Evolutionary conservation across 2,329 filamentous ascomycete species (phyloP), one percentile per base, ranked within the genome.

Genomic region (Aspergillus tamarii): DNA sequence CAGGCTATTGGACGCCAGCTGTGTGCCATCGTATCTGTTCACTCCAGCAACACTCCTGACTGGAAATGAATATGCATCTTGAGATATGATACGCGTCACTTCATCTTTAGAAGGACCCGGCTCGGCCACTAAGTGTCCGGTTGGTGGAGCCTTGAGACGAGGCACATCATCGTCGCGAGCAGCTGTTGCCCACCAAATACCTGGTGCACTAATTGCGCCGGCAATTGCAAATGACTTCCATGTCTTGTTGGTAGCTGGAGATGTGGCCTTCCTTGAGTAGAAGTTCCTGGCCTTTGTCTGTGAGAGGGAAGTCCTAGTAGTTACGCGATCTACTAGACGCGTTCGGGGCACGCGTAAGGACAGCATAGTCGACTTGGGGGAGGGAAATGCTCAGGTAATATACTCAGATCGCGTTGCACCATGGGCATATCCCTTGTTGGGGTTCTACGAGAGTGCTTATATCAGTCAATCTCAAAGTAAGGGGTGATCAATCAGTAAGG

Each of bases 1-100:
- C 0, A 77, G 78, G 28, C 71, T 74, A 70, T 79, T 81, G 19
- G 75, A 76, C 5, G 75, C 77, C 34, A 76, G 39, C 60, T 73
- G 72, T 12, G 64, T 58, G 16, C 70, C 71, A 56, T 74, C 70
- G 21, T 74, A 75, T 56, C 71, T 65, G 14, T 32, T 58, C 39
- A 75, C 66, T 4, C 68, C 67, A 3, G 68, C 3, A n/a, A 72
- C 53, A 11, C 65, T 48, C 19, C n/a, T 59, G 45, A 72, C 67
- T 1, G 23, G 56, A n/a, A 65, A 59, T 0, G 72, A 70, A 59
- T 71, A 74, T 34, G 72, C 67, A 10, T 60, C 64, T 64, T 67
- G 43, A 6, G 69, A 74, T 48, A 73, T 61, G 8, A 69, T 64
- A 7, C 19, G 59, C 9, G 70, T 73, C 11, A 73, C 67, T 60